A percentile compares a stretch with the other conserved stretches of the same genome.
phyloP scores from a whole-genome alignment of 208 protist species.

The Plasmodiophora brassicae region DNA sequence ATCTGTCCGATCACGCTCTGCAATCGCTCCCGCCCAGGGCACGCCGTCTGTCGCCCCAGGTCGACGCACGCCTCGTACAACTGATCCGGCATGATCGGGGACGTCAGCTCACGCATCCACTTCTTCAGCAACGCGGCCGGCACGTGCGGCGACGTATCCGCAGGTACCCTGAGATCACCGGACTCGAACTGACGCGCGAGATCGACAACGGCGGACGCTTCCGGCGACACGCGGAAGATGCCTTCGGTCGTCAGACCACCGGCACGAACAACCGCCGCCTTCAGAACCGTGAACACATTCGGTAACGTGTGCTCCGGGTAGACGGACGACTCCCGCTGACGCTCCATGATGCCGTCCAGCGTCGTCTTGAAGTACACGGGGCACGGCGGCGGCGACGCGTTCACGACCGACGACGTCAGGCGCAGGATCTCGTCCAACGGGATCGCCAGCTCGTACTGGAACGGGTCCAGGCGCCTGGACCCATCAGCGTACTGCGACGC shows the following conservation, averaged over 20 bases:
- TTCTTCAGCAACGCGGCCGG: background rate
- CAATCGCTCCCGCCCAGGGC: background rate
- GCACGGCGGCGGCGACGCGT: too few relatives aligned
- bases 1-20: background rate
- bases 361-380: background rate
- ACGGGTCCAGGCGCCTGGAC: background rate
- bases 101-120: conserved; percentile 4
- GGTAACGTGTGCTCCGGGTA: background rate
- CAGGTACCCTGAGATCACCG: background rate
- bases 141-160: background rate
- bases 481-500: conserved; percentile 13
- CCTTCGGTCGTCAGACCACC: background rate
- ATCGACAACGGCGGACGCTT: background rate
- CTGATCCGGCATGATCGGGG: background rate
- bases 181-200: conserved; percentile 6
- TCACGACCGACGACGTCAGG: background rate
- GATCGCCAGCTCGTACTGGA: background rate
- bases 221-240: background rate
- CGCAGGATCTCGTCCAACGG: background rate
- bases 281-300: conserved; percentile 17
- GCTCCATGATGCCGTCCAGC: background rate
- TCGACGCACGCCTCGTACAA: background rate
- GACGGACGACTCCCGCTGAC: background rate
- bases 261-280: background rate
- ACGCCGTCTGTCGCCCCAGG: background rate